These are phyloP conservation scores for Arachis hypogaea DNA, from an alignment of 306 rosid genomes.

Conservation along the genomic window DNA sequence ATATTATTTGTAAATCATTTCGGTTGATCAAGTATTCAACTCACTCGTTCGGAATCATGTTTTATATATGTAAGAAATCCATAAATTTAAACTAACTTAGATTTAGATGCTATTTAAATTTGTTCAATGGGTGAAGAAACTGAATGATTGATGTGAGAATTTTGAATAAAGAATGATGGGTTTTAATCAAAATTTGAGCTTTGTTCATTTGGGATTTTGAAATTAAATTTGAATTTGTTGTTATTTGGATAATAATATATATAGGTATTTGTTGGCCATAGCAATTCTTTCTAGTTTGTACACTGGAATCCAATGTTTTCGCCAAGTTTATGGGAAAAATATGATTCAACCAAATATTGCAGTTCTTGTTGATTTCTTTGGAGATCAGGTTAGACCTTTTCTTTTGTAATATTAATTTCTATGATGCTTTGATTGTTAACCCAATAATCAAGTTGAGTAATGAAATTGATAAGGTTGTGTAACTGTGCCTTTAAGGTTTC, in stretches of 20 bases:
- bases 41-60: no score
- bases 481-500: no score
- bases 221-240: not conserved
- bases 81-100: no score
- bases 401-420: not conserved
- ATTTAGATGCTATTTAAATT: no score
- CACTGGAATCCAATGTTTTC: conserved; percentile 50
- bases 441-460: not conserved
- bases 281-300: conserved; percentile 59
- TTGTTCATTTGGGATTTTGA: not conserved
- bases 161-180: conserved; percentile 12
- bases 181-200: conserved; percentile 33
- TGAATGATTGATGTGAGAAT: not conserved
- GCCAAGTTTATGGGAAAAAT: conserved; percentile 48
- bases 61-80: no score
- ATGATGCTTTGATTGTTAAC: not conserved
- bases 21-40: no score
- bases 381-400: conserved; percentile 66
- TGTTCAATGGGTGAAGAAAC: no score
- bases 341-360: conserved; percentile 39
- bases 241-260: not conserved
- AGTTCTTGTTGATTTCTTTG: conserved; percentile 58
- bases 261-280: conserved; percentile 64
- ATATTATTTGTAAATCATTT: no score
- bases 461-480: not conserved